Evolutionary conservation across 106 monocot genomes (phyloP).

Genomic region (Dioscorea zingiberensis): DNA sequence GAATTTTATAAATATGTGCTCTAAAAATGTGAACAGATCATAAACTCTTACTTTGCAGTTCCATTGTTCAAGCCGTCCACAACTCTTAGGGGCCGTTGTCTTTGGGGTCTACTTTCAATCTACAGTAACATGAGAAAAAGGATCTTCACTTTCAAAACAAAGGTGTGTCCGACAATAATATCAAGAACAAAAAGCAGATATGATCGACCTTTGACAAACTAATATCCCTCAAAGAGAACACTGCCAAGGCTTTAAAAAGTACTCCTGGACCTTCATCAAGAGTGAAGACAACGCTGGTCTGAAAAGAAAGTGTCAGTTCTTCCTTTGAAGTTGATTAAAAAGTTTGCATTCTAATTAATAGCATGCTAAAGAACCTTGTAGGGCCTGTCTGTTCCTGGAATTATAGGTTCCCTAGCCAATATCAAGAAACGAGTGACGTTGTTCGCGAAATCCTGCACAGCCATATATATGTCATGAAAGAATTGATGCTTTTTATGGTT

Average conservation of each 20-base stretch:
- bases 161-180: background rate
- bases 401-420: conserved; percentile 63
- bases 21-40: background rate
- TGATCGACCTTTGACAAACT: conserved; percentile 58
- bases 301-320: background rate
- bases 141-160: background rate
- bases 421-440: conserved; percentile 66
- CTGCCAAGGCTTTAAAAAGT: conserved; percentile 66
- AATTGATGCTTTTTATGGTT: too few relatives aligned
- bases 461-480: too few relatives aligned
- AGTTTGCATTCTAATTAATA: conserved; percentile 1
- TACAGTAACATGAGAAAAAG: conserved; percentile 13
- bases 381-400: conserved; percentile 52
- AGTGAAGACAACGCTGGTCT: conserved; percentile 82
- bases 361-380: conserved; percentile 43
- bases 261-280: conserved; percentile 84
- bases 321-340: background rate
- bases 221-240: conserved; percentile 61
- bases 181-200: background rate
- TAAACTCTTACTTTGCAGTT: conserved; percentile 40
- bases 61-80: conserved; percentile 66
- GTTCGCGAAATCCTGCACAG: conserved; percentile 41
- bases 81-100: conserved; percentile 57
- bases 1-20: background rate
- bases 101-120: conserved; percentile 81